A percentile compares a stretch with the other conserved stretches of the same genome.
phyloP scores from a whole-genome alignment of 495 filamentous ascomycete genomes.

The Xylaria intraflava region DNA sequence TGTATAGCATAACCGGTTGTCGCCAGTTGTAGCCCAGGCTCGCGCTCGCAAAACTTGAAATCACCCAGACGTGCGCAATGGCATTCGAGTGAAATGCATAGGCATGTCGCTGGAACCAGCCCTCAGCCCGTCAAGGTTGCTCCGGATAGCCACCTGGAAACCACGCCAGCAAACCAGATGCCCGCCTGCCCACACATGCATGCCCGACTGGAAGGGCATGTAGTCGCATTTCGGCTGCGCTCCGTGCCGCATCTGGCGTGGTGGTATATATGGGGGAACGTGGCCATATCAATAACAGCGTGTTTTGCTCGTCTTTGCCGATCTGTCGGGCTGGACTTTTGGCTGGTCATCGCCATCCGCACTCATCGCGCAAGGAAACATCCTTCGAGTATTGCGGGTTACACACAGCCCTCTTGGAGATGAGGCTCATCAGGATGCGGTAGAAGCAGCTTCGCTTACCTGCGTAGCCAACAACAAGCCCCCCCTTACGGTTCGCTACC shows the following conservation, averaged over 20 bases:
- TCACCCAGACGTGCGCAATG: neutral
- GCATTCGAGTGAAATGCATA: neutral
- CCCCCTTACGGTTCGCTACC: neutral
- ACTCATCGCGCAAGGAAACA: neutral
- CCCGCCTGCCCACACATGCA: neutral
- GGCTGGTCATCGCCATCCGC: neutral
- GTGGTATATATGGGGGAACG: neutral
- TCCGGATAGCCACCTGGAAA: neutral
- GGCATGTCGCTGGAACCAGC: neutral
- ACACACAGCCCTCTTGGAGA: neutral
- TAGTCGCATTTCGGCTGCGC: neutral
- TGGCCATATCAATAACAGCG: neutral
- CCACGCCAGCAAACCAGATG: neutral
- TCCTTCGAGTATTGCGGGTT: neutral
- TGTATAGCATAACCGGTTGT: neutral
- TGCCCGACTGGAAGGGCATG: neutral
- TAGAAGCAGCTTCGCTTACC: neutral
- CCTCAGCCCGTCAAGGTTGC: neutral
- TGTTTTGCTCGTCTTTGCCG: neutral
- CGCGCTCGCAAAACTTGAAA: neutral
- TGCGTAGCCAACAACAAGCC: neutral
- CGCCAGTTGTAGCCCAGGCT: neutral
- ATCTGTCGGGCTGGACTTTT: neutral
- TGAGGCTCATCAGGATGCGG: neutral
- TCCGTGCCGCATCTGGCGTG: conserved; percentile 1